Evolutionary conservation across 2,329 filamentous ascomycete species (phyloP).

Genomic region (Thielaviopsis cerberus): DNA sequence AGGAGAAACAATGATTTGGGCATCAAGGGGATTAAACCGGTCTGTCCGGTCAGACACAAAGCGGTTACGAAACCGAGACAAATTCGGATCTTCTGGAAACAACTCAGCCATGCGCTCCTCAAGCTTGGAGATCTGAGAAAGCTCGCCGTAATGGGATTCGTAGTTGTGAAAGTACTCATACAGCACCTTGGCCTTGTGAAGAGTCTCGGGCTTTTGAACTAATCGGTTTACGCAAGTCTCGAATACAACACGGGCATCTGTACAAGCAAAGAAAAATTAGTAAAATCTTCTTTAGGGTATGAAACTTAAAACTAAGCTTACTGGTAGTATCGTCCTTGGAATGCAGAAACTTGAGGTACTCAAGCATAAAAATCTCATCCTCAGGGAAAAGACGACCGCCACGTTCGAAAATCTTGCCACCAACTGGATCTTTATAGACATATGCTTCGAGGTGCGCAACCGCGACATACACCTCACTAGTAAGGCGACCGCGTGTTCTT

Average conservation of each 20-base stretch:
- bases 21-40: slow-evolving; percentile 62
- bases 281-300: slow-evolving; percentile 12
- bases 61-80: slow-evolving; percentile 57
- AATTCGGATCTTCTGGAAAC: slow-evolving; percentile 71
- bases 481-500: slow-evolving; percentile 67
- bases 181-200: slow-evolving; percentile 61
- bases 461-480: slow-evolving; percentile 86
- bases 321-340: slow-evolving; percentile 84
- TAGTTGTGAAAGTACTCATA: slow-evolving; percentile 90
- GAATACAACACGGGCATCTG: slow-evolving; percentile 87
- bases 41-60: slow-evolving; percentile 38
- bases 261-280: slow-evolving; percentile 13
- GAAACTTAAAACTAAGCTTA: slow-evolving; percentile 30
- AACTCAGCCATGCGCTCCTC: slow-evolving; percentile 85
- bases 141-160: slow-evolving; percentile 83
- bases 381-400: slow-evolving; percentile 86
- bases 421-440: slow-evolving; percentile 84
- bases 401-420: slow-evolving; percentile 87
- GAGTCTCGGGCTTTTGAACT: slow-evolving; percentile 54
- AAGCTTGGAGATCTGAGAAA: slow-evolving; percentile 74
- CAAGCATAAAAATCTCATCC: slow-evolving; percentile 80
- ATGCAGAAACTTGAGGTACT: slow-evolving; percentile 89
- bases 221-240: slow-evolving; percentile 81
- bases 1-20: slow-evolving; percentile 71
- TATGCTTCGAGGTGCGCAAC: slow-evolving; percentile 86